phyloP scores from a whole-genome alignment of 345 rosid species.

The Salix caprea region DNA sequence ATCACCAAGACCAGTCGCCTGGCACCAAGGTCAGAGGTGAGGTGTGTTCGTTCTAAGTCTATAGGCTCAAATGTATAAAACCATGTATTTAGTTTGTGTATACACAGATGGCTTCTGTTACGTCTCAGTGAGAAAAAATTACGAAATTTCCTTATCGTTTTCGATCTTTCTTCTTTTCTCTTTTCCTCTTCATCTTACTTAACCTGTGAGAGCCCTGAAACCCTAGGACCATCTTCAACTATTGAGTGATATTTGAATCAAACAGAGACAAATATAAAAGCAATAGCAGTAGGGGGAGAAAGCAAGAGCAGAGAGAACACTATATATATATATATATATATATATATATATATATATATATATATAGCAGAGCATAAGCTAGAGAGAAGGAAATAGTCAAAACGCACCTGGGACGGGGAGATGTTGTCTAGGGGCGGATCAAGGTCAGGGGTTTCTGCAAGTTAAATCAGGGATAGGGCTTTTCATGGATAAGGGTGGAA shows the following conservation, averaged over 20 bases:
- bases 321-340: background rate
- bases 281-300: no score
- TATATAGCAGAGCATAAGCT: background rate
- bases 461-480: constrained; percentile 34
- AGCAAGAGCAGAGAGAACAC: no score
- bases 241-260: background rate
- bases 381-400: background rate
- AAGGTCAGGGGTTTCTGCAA: constrained; percentile 17
- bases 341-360: background rate
- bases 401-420: constrained; percentile 11
- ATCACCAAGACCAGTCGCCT: no score
- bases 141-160: no score
- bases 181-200: no score
- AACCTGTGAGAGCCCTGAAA: background rate
- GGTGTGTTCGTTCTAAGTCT: no score
- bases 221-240: background rate
- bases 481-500: constrained; percentile 25
- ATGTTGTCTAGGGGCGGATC: background rate
- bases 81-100: no score
- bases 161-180: no score
- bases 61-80: no score
- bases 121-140: no score
- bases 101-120: no score
- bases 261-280: background rate
- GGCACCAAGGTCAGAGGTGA: no score